Percentiles rank a stretch among this genome's conserved stretches.
phyloP scores from a whole-genome alignment of 805 yeast species.

The Saccharomyces mikatae region DNA sequence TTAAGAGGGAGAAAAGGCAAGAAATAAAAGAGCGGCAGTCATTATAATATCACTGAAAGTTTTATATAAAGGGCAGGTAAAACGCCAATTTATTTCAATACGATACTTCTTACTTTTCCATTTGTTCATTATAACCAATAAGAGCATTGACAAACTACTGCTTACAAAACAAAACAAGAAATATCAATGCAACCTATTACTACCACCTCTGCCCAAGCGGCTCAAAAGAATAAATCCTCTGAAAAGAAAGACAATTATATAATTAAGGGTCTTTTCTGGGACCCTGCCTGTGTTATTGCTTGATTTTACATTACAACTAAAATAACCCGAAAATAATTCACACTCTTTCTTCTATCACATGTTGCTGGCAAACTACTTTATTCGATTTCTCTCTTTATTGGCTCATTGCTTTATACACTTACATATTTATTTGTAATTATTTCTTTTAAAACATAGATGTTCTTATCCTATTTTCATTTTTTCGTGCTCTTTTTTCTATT shows the following conservation, averaged over 20 bases:
- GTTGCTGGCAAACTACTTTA: not conserved
- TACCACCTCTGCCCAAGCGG: slow-evolving; percentile 9
- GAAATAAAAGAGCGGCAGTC: not conserved
- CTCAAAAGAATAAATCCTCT: slow-evolving; percentile 19
- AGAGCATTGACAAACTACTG: not conserved
- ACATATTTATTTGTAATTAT: not conserved
- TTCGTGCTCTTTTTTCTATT: not conserved
- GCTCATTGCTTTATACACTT: not conserved
- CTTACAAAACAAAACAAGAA: not conserved
- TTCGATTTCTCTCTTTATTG: not conserved
- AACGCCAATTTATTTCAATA: not conserved
- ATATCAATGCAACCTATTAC: slow-evolving; percentile 23
- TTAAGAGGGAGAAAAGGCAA: not conserved
- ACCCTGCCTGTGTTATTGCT: slow-evolving; percentile 22
- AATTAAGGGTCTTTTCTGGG: slow-evolving; percentile 15
- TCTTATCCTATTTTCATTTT: not conserved
- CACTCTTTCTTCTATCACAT: not conserved
- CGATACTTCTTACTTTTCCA: not conserved
- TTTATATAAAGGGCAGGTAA: not conserved
- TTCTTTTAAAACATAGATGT: not conserved
- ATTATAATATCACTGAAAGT: not conserved
- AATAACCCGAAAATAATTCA: not conserved
- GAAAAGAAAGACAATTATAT: slow-evolving; percentile 23
- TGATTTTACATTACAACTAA: not conserved
- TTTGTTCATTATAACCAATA: not conserved